Evolutionary conservation across 1,139 yeast genomes (phyloP), one percentile per base, ranked within the genome.

Genomic region (Meyerozyma sp.): DNA sequence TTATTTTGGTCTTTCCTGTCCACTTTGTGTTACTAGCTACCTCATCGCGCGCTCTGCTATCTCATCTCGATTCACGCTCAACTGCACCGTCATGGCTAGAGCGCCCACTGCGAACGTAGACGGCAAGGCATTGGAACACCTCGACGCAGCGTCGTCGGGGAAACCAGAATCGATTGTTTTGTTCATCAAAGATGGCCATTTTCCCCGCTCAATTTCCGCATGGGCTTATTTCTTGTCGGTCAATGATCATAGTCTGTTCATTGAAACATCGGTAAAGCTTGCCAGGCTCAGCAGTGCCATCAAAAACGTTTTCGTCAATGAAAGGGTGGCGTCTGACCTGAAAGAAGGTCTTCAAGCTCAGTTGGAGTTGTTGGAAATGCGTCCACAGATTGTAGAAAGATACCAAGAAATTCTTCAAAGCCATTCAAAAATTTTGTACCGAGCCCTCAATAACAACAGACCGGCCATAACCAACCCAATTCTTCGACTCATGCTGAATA

Each of bases 221-320:
- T 84, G 91, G 87, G 73, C 86, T 2, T 80, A 78, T 52, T 79
- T 69, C 54, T 77, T 87, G 5, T 79, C 83, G 40, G 70, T 75
- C n/a, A 82, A 81, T 53, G 82, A 82, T 49, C 84, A 80, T 54
- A 54, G 66, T 2, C 75, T 72, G 42, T 72, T 81, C 51, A 65
- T 75, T 1, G 64, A 63, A 14, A 44, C 72, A 3, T 67, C 82
- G 0, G 60, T 61, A 10, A 63, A 65, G 40, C 44, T 73, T 28
- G 52, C 66, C 5, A 59, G 56, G 41, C 44, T 68, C 9, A 53
- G 70, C 4, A 45, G 50, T 10, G 49, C 55, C 34, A 49, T 63
- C 34, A 57, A 56, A 8, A 47, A 49, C 8, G 37, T 44, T 3
- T 41, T 56, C 9, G 36, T 47, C 2, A 49, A 47, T 9, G 52